Evolutionary conservation across 768 basidiomycete genomes (phyloP).

Genomic region (Boletellus emodensis): DNA sequence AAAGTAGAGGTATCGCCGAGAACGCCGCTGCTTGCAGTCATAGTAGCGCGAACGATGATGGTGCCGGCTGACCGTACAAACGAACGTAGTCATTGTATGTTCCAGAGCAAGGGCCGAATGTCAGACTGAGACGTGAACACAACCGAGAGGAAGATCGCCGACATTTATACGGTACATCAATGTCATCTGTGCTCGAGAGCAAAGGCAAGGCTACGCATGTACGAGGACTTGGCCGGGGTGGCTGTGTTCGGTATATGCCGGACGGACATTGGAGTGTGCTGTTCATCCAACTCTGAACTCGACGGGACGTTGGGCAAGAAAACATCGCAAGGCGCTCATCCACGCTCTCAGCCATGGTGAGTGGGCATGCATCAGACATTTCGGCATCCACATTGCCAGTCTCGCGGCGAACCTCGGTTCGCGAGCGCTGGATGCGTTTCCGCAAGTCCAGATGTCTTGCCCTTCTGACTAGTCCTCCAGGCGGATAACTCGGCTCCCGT

Average conservation of each 20-base stretch:
- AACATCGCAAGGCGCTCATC: slow-evolving; percentile 16
- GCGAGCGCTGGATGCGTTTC: slow-evolving; percentile 26
- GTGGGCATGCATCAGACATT: slow-evolving; percentile 17
- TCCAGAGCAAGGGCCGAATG: slow-evolving; percentile 61
- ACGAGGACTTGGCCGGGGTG: too few relatives aligned
- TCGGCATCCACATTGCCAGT: background rate
- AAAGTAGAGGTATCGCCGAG: too few relatives aligned
- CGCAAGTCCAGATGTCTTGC: slow-evolving; percentile 20
- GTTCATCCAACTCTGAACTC: slow-evolving; percentile 7
- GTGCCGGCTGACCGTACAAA: slow-evolving; percentile 39
- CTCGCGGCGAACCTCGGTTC: slow-evolving; percentile 6
- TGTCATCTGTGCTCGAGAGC: too few relatives aligned
- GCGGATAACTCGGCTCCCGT: slow-evolving; percentile 80
- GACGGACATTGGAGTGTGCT: slow-evolving; percentile 28
- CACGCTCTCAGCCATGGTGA: slow-evolving; percentile 35
- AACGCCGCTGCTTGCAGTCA: slow-evolving; percentile 33
- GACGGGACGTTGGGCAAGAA: slow-evolving; percentile 29
- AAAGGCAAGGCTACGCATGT: too few relatives aligned
- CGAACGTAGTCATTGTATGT: slow-evolving; percentile 71
- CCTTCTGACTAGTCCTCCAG: slow-evolving; percentile 36
- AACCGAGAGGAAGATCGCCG: background rate
- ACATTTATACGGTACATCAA: too few relatives aligned
- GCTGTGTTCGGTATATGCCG: slow-evolving; percentile 44
- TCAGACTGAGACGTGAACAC: background rate
- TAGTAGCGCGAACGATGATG: slow-evolving; percentile 5